phyloP scores from a whole-genome alignment of 495 filamentous ascomycete genomes.

The Copromyces sp. region DNA sequence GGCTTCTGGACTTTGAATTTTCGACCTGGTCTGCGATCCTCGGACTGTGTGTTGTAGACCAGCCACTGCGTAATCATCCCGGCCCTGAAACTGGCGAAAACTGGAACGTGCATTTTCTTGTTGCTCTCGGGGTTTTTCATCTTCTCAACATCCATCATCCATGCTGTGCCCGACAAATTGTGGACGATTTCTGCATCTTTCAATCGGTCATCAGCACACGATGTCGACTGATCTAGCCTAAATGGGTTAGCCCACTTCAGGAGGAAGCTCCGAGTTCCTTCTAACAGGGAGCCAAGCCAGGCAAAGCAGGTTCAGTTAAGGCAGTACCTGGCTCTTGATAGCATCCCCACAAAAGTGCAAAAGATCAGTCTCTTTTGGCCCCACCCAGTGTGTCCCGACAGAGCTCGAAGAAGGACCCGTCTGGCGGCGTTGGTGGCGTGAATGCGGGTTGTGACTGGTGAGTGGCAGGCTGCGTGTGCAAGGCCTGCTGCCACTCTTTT shows the following conservation, averaged over 20 bases:
- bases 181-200: not conserved
- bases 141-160: not conserved
- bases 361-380: not conserved
- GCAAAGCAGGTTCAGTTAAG: not conserved
- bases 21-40: not conserved
- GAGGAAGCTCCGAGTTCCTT: not conserved
- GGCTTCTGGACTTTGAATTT: not conserved
- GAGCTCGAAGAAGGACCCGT: not conserved
- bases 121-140: not conserved
- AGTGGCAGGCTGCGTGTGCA: not conserved
- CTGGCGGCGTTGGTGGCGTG: not conserved
- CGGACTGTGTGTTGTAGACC: not conserved
- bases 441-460: not conserved
- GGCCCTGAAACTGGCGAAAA: not conserved
- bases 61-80: not conserved
- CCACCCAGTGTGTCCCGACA: not conserved
- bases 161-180: not conserved
- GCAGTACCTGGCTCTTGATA: not conserved
- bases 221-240: not conserved
- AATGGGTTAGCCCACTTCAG: not conserved
- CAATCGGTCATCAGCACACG: not conserved
- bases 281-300: not conserved
- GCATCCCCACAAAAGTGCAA: not conserved
- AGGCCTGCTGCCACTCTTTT: not conserved
- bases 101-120: not conserved